A percentile compares a stretch with the other conserved stretches of the same genome.
phyloP scores from a whole-genome alignment of 2,329 filamentous ascomycete species.

The Microthyrium microscopicum region DNA sequence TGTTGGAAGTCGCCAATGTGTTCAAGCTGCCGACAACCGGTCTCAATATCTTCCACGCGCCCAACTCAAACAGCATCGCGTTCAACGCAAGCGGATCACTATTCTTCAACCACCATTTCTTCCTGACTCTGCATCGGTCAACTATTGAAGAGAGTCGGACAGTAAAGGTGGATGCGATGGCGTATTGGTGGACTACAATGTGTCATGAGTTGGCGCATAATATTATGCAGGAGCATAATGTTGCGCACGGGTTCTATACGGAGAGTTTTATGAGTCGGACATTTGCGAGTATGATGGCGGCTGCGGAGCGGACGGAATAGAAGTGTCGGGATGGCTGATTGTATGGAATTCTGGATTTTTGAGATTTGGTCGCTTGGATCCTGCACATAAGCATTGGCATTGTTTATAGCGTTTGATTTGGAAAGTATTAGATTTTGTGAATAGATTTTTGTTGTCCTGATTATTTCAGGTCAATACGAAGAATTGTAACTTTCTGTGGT shows the following conservation, averaged over 20 bases:
- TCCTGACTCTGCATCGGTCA: conserved; percentile 55
- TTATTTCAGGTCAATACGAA: too few relatives aligned
- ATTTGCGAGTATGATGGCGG: conserved; percentile 51
- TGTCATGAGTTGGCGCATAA: conserved; percentile 96
- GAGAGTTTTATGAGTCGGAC: conserved; percentile 39
- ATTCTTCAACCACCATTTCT: conserved; percentile 89
- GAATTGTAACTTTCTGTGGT: too few relatives aligned
- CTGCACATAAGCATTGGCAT: too few relatives aligned
- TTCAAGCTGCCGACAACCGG: conserved; percentile 54
- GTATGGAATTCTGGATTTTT: too few relatives aligned
- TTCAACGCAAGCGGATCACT: conserved; percentile 80
- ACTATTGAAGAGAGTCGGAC: conserved; percentile 17
- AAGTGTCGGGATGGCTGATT: too few relatives aligned
- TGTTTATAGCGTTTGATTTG: too few relatives aligned
- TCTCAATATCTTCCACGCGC: conserved; percentile 79
- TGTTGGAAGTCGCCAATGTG: conserved; percentile 52
- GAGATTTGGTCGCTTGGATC: too few relatives aligned
- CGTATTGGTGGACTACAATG: conserved; percentile 91
- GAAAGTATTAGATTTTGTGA: too few relatives aligned
- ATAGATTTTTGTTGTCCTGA: too few relatives aligned
- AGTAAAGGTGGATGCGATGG: conserved; percentile 49
- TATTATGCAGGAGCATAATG: conserved; percentile 59
- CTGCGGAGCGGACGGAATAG: conserved; percentile 19
- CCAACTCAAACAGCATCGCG: conserved; percentile 63
- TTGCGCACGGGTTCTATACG: conserved; percentile 71